Evolutionary conservation across 2,329 filamentous ascomycete species (phyloP).

Genomic region (Alternaria gaisen): DNA sequence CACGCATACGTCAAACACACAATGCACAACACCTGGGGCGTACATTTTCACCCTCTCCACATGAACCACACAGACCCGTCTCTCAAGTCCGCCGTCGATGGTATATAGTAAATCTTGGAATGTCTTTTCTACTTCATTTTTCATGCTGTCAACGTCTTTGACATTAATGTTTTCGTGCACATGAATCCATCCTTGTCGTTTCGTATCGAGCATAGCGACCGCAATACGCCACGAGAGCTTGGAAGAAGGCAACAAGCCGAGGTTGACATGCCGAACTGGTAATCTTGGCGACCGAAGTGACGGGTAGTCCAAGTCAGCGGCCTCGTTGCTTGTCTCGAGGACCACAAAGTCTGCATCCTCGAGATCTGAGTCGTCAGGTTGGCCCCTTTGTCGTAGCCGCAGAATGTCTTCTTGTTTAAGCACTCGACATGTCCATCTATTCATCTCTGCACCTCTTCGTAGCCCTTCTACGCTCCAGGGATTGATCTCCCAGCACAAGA

Average conservation of each 20-base stretch:
- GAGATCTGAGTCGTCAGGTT: background rate
- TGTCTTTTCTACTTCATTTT: constrained; percentile 51
- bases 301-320: constrained; percentile 29
- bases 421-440: constrained; percentile 48
- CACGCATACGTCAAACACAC: constrained; percentile 63
- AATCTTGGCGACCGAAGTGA: constrained; percentile 22
- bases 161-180: constrained; percentile 67
- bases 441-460: constrained; percentile 51
- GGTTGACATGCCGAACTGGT: constrained; percentile 65
- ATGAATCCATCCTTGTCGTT: constrained; percentile 65
- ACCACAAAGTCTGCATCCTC: constrained; percentile 43
- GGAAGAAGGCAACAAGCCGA: constrained; percentile 66
- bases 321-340: constrained; percentile 54
- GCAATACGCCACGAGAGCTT: constrained; percentile 60
- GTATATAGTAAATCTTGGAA: constrained; percentile 44
- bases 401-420: constrained; percentile 5
- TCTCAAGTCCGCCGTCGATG: background rate
- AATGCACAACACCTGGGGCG: constrained; percentile 69
- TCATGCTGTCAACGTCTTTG: constrained; percentile 34
- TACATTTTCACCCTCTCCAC: constrained; percentile 65
- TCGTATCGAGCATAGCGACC: constrained; percentile 56
- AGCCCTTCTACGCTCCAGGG: constrained; percentile 59
- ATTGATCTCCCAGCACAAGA: constrained; percentile 91
- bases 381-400: background rate
- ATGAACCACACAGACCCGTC: constrained; percentile 57